Evolutionary conservation across 768 basidiomycete species (phyloP).

Genomic region (Podaxis sp.): DNA sequence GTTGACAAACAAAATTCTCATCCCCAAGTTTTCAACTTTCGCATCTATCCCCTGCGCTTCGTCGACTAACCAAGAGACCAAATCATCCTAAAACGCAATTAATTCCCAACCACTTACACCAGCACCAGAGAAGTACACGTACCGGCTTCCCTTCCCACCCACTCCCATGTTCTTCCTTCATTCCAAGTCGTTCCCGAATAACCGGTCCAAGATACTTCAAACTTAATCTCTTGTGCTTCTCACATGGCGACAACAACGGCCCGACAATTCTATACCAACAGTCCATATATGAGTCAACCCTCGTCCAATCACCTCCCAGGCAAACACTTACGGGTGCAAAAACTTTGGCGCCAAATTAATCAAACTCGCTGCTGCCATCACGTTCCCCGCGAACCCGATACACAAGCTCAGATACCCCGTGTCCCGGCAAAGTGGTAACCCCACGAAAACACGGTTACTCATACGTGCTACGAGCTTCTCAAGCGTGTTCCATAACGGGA

Average conservation of each 20-base stretch:
- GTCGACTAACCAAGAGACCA: constrained; percentile 39
- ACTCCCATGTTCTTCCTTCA: constrained; percentile 19
- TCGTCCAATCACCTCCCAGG: too few relatives aligned
- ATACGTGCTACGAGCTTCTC: constrained; percentile 17
- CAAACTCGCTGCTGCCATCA: constrained; percentile 15
- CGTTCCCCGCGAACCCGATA: constrained; percentile 15
- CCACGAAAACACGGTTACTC: constrained; percentile 19
- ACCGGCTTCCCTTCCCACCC: constrained; percentile 24
- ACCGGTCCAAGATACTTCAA: constrained; percentile 20
- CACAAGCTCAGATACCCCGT: constrained; percentile 16
- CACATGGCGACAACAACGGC: constrained; percentile 9
- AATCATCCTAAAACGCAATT: constrained; percentile 29
- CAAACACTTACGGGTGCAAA: constrained; percentile 15
- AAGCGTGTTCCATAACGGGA: constrained; percentile 6
- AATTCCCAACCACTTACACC: background rate
- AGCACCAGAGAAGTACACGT: background rate
- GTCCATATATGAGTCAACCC: background rate
- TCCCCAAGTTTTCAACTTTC: constrained; percentile 20
- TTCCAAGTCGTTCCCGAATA: constrained; percentile 21
- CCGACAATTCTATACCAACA: constrained; percentile 7
- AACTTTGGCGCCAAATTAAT: constrained; percentile 15
- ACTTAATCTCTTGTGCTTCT: constrained; percentile 3
- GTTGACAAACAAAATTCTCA: constrained; percentile 24
- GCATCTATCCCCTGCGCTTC: constrained; percentile 23
- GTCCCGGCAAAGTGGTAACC: constrained; percentile 20